phyloP scores from a whole-genome alignment of 352 stramenopile genomes.

The Blastocystis sp. region DNA sequence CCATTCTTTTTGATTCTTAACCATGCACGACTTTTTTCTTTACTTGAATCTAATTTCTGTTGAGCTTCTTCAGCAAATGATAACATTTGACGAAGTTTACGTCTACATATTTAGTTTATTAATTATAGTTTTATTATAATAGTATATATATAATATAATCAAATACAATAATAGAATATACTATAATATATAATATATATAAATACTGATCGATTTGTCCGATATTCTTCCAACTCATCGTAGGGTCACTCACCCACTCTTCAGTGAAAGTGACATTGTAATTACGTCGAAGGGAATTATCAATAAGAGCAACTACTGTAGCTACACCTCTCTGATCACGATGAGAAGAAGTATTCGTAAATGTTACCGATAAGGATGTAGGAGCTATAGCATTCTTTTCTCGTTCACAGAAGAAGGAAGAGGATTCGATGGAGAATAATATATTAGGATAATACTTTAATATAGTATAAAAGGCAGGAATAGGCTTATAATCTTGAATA shows the following conservation, averaged over 20 bases:
- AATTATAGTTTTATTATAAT: too few relatives aligned
- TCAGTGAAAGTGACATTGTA: conserved; percentile 16
- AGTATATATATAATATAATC: too few relatives aligned
- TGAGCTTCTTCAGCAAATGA: conserved; percentile 19
- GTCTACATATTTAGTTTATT: too few relatives aligned
- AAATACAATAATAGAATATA: too few relatives aligned
- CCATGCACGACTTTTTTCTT: conserved; percentile 2
- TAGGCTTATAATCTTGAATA: too few relatives aligned
- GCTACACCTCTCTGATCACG: conserved; percentile 8
- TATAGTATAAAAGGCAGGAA: too few relatives aligned
- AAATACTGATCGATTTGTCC: conserved; percentile 18
- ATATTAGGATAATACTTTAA: too few relatives aligned
- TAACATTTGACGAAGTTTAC: conserved; percentile 26
- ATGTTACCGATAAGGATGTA: conserved; percentile 26
- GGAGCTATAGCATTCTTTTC: too few relatives aligned
- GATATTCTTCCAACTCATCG: conserved; percentile 31
- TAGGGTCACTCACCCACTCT: conserved; percentile 22
- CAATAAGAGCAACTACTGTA: conserved; percentile 16
- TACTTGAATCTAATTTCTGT: conserved; percentile 3
- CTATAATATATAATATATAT: background rate
- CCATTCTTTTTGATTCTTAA: conserved; percentile 11
- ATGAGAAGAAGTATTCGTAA: conserved; percentile 21
- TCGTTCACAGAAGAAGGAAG: too few relatives aligned
- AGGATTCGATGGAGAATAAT: too few relatives aligned
- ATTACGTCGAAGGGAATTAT: conserved; percentile 30